A percentile compares a stretch with the other conserved stretches of the same genome.
Evolutionary conservation across 2,329 filamentous ascomycete species (phyloP).

Genomic region (Penicillium freii): DNA sequence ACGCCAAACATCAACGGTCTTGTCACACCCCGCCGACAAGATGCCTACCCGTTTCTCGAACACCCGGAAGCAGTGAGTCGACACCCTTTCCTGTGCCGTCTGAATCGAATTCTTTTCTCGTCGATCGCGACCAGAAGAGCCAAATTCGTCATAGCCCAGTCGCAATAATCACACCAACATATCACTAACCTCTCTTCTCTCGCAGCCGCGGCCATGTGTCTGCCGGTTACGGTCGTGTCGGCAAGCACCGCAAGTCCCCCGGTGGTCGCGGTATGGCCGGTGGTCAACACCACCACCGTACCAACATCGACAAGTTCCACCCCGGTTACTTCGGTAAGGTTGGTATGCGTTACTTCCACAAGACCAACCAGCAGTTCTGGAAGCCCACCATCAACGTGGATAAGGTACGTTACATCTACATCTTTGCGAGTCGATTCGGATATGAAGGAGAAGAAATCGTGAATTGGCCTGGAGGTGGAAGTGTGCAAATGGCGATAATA

Average conservation of each 20-base stretch:
- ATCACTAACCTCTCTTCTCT: conserved; percentile 26
- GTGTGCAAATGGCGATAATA: neutral
- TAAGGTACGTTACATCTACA: conserved; percentile 65
- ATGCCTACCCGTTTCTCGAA: conserved; percentile 54
- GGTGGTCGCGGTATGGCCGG: conserved; percentile 84
- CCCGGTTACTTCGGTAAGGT: conserved; percentile 99
- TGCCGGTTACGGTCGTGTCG: conserved; percentile 96
- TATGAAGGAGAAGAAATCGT: conserved; percentile 3
- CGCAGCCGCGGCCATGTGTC: conserved; percentile 92
- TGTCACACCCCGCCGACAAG: conserved; percentile 46
- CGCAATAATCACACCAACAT: conserved; percentile 9
- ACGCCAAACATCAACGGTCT: conserved; percentile 41
- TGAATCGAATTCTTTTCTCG: conserved; percentile 13
- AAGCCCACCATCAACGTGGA: conserved; percentile 98
- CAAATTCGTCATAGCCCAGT: conserved; percentile 20
- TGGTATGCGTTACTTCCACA: conserved; percentile 95
- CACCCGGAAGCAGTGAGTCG: conserved; percentile 51
- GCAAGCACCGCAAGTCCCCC: conserved; percentile 95
- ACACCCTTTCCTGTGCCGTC: conserved; percentile 21
- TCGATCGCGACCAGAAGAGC: conserved; percentile 16
- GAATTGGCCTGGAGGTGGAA: conserved; percentile 2
- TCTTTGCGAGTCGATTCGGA: conserved; percentile 11
- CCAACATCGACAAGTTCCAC: conserved; percentile 91
- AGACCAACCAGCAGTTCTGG: conserved; percentile 94
- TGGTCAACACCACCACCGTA: conserved; percentile 98